Base-by-base conservation (phyloP, 192 early-diverging fungal genomes). In the Phlyctochytrium bullatum region DNA sequence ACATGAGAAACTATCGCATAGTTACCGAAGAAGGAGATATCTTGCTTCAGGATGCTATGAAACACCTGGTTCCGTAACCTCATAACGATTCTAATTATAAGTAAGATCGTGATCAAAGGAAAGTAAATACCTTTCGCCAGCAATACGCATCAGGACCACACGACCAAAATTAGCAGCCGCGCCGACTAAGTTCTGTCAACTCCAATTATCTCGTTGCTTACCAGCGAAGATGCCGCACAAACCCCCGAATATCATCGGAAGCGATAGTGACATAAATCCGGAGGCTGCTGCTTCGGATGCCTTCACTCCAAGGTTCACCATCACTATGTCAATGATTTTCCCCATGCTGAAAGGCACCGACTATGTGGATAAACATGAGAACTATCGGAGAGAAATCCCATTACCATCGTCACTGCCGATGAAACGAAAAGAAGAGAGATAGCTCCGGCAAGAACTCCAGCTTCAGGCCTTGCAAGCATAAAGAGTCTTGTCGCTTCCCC, bases 341-440 rank as follows among this genome's bases (percentile, higher is more conserved):
- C 76, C 76, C 76, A 78, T 78, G 31, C 61, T 65, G 63, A 78
- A 74, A 4, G 76, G 76, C 16, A 78, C 63, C 20, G 65, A 59
- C 62, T 69, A 23, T n/a, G 27, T 10, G 3, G 1, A 2, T 16
- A 1, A 12, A 12, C 28, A 2, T 6, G 32, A 3, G 27, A 35
- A 52, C 29, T 2, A 2, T 28, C 28, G n/a, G 29, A 10, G 24
- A 1, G 3, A 52, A 56, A 31, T 29, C 2, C 10, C 3, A 24
- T 40, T n/a, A 69, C 68, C 76, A 78, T 74, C 10, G 76, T 72
- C 10, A 78, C 76, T 20, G 69, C 66, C 28, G 69, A 72, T n/a
- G 72, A 73, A 10, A 78, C 60, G 4, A 68, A 33, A 3, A 78
- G 52, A 34, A 74, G 53, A 3, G 25, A 50, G 16, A 66, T 57